These are phyloP conservation scores for Apophysomyces elegans DNA, from an alignment of 371 early-diverging fungal genomes.

Conservation along the genomic window DNA sequence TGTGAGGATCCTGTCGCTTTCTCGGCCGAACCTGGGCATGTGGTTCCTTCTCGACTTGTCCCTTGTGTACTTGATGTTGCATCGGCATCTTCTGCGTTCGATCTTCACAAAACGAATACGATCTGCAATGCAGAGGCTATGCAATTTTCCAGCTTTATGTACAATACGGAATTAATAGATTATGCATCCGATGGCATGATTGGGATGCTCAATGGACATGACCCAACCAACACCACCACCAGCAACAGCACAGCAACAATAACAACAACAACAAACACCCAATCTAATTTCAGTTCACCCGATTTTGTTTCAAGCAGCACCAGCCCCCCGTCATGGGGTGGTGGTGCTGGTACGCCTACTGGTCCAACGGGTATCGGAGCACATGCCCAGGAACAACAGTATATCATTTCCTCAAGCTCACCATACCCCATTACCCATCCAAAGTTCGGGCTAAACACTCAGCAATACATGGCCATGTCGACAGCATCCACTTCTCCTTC, in stretches of 20 bases:
- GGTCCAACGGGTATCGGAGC: not conserved
- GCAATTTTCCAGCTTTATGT: constrained; percentile 6
- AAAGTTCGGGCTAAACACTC: not conserved
- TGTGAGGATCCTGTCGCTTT: not conserved
- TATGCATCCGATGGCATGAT: not conserved
- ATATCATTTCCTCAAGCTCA: not conserved
- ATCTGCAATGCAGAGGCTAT: constrained; percentile 1
- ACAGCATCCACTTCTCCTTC: not conserved
- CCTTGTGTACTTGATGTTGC: not conserved
- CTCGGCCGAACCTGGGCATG: not conserved
- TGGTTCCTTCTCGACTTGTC: not conserved
- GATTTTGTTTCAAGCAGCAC: not conserved
- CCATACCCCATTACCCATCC: not conserved
- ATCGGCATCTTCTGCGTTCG: constrained; percentile 1
- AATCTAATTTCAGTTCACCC: not conserved
- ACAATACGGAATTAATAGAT: not conserved
- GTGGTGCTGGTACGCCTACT: not conserved
- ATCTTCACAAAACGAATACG: constrained; percentile 1
- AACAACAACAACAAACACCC: not conserved
- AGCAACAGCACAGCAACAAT: not conserved
- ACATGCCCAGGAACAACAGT: not conserved
- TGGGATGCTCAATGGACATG: not conserved
- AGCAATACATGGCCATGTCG: not conserved
- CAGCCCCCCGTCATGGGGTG: not conserved
- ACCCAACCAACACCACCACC: not conserved